phyloP scores from a whole-genome alignment of 768 basidiomycete species.

The Pulveroboletus sp. region DNA sequence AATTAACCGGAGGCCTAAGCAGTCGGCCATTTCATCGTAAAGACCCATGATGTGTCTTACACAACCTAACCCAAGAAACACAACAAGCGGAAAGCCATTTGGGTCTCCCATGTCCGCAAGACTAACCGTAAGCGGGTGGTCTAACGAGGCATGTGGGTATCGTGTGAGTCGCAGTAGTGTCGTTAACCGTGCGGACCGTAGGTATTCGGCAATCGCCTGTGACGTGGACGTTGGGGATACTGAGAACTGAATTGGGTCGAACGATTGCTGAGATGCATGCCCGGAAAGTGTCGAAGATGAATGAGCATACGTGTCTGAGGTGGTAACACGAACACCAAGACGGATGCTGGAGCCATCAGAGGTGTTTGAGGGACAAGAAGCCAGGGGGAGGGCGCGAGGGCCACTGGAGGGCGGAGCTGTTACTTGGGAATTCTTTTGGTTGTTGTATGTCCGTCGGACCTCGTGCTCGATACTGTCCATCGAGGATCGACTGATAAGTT shows the following conservation, averaged over 20 bases:
- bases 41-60: slow-evolving; percentile 93
- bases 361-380: slow-evolving; percentile 39
- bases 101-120: slow-evolving; percentile 89
- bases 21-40: slow-evolving; percentile 94
- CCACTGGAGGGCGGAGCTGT: slow-evolving; percentile 39
- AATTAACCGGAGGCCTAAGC: slow-evolving; percentile 80
- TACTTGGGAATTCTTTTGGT: slow-evolving; percentile 38
- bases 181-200: slow-evolving; percentile 83
- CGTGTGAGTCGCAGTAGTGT: slow-evolving; percentile 75
- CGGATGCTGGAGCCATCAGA: slow-evolving; percentile 53
- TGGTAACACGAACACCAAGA: slow-evolving; percentile 15
- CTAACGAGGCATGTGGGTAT: slow-evolving; percentile 71
- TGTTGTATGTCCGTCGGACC: slow-evolving; percentile 63
- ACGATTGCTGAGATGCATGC: slow-evolving; percentile 21
- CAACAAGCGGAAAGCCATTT: slow-evolving; percentile 80
- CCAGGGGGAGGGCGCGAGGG: slow-evolving; percentile 32
- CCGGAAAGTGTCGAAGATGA: slow-evolving; percentile 38
- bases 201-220: slow-evolving; percentile 78
- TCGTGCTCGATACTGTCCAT: slow-evolving; percentile 86
- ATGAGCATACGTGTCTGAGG: slow-evolving; percentile 53
- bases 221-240: slow-evolving; percentile 53
- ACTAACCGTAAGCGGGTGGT: slow-evolving; percentile 76
- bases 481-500: slow-evolving; percentile 73
- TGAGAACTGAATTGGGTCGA: slow-evolving; percentile 27
- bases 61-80: slow-evolving; percentile 91